phyloP scores from a whole-genome alignment of 345 rosid genomes.

The Linum trigynum region DNA sequence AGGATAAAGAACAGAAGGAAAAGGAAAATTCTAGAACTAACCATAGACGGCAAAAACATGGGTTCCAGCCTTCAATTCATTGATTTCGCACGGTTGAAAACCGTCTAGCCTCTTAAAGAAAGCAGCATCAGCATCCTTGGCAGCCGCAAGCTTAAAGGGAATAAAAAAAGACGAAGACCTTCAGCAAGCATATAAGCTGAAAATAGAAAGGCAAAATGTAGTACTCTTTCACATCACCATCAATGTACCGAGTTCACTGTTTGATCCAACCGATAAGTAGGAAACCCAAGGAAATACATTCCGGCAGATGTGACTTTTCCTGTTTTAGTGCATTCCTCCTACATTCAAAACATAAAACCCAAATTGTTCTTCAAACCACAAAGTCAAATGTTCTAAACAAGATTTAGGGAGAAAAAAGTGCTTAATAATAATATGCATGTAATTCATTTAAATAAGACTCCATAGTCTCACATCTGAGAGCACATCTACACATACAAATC shows the following conservation, averaged over 20 bases:
- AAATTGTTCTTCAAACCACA: not conserved
- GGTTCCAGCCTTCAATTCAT: constrained; percentile 76
- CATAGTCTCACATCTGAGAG: too few species aligned
- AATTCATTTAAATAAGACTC: too few species aligned
- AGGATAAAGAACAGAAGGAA: constrained; percentile 16
- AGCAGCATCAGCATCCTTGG: constrained; percentile 87
- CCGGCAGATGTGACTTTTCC: constrained; percentile 91
- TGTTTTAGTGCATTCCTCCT: constrained; percentile 87
- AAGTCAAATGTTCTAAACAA: too few species aligned
- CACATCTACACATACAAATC: too few species aligned
- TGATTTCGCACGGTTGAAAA: constrained; percentile 91
- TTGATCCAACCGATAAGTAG: constrained; percentile 84
- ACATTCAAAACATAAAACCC: constrained; percentile 8
- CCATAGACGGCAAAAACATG: constrained; percentile 96
- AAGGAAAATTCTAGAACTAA: constrained; percentile 30
- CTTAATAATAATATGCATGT: too few species aligned
- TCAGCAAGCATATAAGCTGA: constrained; percentile 6
- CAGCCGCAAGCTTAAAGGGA: constrained; percentile 51
- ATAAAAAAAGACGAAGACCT: too few species aligned
- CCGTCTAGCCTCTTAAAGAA: constrained; percentile 90
- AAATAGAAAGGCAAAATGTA: constrained; percentile 3
- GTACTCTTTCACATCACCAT: constrained; percentile 2
- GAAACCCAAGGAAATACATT: constrained; percentile 93
- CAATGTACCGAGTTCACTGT: constrained; percentile 61
- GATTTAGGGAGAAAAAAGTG: not conserved